Evolutionary conservation across 2,329 filamentous ascomycete species (phyloP).

Genomic region (Fusarium gaditjirri): DNA sequence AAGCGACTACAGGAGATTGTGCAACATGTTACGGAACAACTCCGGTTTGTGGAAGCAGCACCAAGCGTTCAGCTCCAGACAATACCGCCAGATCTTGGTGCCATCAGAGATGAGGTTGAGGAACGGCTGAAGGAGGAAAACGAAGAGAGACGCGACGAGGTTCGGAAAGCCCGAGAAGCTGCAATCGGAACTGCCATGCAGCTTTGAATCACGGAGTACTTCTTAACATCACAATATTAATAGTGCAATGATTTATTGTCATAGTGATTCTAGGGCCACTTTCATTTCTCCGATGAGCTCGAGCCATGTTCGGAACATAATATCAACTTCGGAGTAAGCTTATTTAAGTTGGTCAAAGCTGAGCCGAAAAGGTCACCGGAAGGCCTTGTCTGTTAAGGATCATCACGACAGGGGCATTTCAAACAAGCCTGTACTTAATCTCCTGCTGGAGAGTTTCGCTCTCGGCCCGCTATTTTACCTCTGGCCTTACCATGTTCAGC

Average conservation of each 20-base stretch:
- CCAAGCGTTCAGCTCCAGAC: slow-evolving; percentile 88
- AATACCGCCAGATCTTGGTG: slow-evolving; percentile 80
- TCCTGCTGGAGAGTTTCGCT: neutral
- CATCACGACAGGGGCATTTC: neutral
- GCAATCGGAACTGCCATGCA: slow-evolving; percentile 69
- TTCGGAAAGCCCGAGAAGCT: slow-evolving; percentile 65
- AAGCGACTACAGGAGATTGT: slow-evolving; percentile 82
- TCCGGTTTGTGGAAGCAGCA: slow-evolving; percentile 84
- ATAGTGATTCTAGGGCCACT: slow-evolving; percentile 10
- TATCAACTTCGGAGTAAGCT: neutral
- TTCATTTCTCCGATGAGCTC: slow-evolving; percentile 5
- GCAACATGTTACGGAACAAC: slow-evolving; percentile 82
- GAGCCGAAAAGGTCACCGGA: neutral
- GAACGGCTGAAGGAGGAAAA: slow-evolving; percentile 72
- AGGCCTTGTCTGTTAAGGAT: neutral
- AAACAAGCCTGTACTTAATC: neutral
- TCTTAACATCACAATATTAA: neutral
- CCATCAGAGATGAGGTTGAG: slow-evolving; percentile 75
- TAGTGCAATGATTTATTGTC: slow-evolving; percentile 2
- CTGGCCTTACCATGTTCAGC: neutral
- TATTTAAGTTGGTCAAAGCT: neutral
- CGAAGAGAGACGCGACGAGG: slow-evolving; percentile 66
- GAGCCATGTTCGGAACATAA: neutral
- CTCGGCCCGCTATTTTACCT: neutral
- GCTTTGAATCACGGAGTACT: slow-evolving; percentile 43